Percentiles rank a stretch among this genome's conserved stretches.
phyloP scores from a whole-genome alignment of 768 basidiomycete species.

The Clavaria fumosa region DNA sequence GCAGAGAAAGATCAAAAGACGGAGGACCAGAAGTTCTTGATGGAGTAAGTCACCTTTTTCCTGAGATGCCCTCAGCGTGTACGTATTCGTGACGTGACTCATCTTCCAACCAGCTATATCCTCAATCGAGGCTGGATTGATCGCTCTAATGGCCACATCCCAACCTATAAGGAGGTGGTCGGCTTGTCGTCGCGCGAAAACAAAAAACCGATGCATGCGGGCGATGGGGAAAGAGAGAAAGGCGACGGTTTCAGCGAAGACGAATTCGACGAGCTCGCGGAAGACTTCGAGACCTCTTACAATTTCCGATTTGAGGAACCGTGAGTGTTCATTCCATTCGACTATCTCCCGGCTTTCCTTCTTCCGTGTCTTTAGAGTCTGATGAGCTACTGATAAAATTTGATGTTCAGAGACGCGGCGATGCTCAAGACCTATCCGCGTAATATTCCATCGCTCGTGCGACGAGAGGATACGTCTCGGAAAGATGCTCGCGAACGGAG shows the following conservation, averaged over 20 bases:
- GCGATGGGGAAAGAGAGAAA: constrained; percentile 10
- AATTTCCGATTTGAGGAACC: constrained; percentile 98
- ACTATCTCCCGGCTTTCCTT: too few species aligned
- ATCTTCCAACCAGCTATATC: constrained; percentile 54
- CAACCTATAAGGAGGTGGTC: constrained; percentile 76
- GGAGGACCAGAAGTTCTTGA: constrained; percentile 72
- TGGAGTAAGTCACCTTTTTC: constrained; percentile 46
- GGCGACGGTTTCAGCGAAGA: constrained; percentile 39
- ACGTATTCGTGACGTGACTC: not conserved
- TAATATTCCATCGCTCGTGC: constrained; percentile 41
- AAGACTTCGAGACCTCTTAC: constrained; percentile 89
- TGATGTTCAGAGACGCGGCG: constrained; percentile 39
- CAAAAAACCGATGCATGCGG: constrained; percentile 11
- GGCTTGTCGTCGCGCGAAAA: constrained; percentile 23
- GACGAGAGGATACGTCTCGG: constrained; percentile 60
- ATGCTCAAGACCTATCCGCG: constrained; percentile 68
- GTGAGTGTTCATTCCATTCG: too few species aligned
- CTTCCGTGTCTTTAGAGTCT: constrained; percentile 8
- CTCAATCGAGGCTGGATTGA: constrained; percentile 98
- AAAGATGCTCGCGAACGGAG: constrained; percentile 74
- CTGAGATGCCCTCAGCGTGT: not conserved
- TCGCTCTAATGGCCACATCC: constrained; percentile 50
- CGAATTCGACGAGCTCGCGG: constrained; percentile 74
- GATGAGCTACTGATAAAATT: constrained; percentile 1
- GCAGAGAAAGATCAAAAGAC: constrained; percentile 22